phyloP scores from a whole-genome alignment of 495 filamentous ascomycete species.

The Neurospora discreta region DNA sequence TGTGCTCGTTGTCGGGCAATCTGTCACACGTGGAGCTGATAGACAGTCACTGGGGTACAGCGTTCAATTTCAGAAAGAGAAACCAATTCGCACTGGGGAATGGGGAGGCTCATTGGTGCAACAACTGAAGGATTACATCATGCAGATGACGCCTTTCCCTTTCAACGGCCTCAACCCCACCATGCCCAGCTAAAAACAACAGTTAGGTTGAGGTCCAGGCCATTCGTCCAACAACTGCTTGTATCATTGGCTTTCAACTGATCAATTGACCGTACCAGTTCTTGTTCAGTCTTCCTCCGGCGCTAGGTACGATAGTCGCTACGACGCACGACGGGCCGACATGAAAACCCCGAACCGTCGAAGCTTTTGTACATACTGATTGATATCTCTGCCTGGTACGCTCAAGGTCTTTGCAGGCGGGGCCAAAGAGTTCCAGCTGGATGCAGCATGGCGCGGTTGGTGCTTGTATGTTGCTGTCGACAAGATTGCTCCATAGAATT shows the following conservation, averaged over 20 bases:
- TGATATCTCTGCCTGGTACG: neutral
- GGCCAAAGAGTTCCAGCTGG: neutral
- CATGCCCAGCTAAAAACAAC: neutral
- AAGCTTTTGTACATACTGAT: neutral
- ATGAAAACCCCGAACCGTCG: neutral
- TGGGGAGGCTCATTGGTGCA: neutral
- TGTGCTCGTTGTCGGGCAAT: neutral
- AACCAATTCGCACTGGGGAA: constrained; percentile 14
- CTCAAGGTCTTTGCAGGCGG: neutral
- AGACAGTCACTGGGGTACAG: neutral
- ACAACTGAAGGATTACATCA: constrained; percentile 13
- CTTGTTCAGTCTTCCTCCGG: neutral
- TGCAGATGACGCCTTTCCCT: constrained; percentile 11
- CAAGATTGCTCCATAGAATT: neutral
- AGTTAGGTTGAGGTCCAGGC: constrained; percentile 9
- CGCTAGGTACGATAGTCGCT: neutral
- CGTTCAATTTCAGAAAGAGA: neutral
- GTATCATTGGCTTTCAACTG: neutral
- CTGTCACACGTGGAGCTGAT: neutral
- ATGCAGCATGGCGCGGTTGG: neutral
- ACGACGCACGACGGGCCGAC: neutral
- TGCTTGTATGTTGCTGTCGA: neutral
- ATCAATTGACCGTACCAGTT: neutral
- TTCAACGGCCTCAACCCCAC: constrained; percentile 6
- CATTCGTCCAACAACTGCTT: neutral